Conservation (phyloP, 2,329 filamentous ascomycete genomes). For the Clonostachys chloroleuca region DNA sequence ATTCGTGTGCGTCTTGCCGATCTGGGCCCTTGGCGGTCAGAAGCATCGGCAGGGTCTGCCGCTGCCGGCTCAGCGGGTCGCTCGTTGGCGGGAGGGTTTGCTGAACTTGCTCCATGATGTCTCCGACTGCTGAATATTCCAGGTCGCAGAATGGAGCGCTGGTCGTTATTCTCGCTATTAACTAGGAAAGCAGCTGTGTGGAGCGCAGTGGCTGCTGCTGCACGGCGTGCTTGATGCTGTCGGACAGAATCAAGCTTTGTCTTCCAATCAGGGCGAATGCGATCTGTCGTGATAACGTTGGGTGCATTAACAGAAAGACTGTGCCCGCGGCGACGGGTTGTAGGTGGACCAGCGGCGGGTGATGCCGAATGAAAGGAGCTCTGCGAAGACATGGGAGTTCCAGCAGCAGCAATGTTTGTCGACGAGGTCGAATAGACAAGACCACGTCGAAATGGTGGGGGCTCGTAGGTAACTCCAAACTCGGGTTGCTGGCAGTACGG, state of each 20-base stretch:
- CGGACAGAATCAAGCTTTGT: constrained; percentile 82
- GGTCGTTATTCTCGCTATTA: constrained; percentile 50
- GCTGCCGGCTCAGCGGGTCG: constrained; percentile 2
- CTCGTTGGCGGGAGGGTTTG: constrained; percentile 14
- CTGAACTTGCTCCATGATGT: constrained; percentile 29
- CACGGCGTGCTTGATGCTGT: constrained; percentile 77
- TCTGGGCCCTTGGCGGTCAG: neutral
- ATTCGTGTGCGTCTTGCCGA: constrained; percentile 46
- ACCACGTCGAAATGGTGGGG: constrained; percentile 83
- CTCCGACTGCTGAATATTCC: constrained; percentile 52
- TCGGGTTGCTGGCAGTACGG: constrained; percentile 94
- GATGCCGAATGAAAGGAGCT: constrained; percentile 65
- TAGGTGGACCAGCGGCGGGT: neutral
- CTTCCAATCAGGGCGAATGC: constrained; percentile 89
- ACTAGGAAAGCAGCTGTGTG: constrained; percentile 95
- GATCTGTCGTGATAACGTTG: constrained; percentile 87
- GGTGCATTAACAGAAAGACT: constrained; percentile 77
- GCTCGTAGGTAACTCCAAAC: constrained; percentile 92
- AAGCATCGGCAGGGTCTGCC: neutral
- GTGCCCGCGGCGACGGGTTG: constrained; percentile 42
- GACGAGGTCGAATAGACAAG: constrained; percentile 57
- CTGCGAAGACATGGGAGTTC: constrained; percentile 49
- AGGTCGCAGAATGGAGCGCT: constrained; percentile 34
- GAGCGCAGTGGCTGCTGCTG: constrained; percentile 87
- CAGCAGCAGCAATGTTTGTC: too few species aligned